Conservation (phyloP, 805 yeast genomes). For the Kuraishia floccosa region DNA sequence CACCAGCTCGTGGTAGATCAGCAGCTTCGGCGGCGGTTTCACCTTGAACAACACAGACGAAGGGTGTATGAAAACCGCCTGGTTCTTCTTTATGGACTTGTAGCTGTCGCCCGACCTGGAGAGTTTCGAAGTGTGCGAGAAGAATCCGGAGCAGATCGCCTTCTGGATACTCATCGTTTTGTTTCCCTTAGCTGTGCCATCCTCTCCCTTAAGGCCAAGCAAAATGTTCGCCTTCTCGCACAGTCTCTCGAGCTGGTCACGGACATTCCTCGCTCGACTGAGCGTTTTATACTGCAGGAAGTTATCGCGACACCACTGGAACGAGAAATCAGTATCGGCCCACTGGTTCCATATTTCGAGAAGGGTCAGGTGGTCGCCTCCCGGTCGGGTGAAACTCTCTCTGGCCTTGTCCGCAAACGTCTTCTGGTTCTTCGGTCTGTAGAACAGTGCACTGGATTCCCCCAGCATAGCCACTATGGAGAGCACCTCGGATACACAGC, state of each 20-base stretch:
- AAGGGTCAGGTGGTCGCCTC: slow-evolving; percentile 75
- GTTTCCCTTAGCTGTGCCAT: slow-evolving; percentile 14
- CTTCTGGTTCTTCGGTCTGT: slow-evolving; percentile 56
- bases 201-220: slow-evolving; percentile 14
- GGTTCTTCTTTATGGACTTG: slow-evolving; percentile 51
- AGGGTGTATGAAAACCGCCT: slow-evolving; percentile 78
- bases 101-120: slow-evolving; percentile 59
- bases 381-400: slow-evolving; percentile 35
- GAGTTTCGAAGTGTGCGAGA: slow-evolving; percentile 52
- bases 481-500: slow-evolving; percentile 58
- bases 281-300: slow-evolving; percentile 69
- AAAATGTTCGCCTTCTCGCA: slow-evolving; percentile 43
- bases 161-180: slow-evolving; percentile 29
- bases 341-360: slow-evolving; percentile 72
- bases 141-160: slow-evolving; percentile 56
- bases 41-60: slow-evolving; percentile 56
- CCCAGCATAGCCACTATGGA: slow-evolving; percentile 78
- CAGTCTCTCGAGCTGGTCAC: slow-evolving; percentile 55
- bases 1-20: slow-evolving; percentile 77
- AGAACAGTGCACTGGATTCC: slow-evolving; percentile 62
- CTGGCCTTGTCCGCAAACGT: slow-evolving; percentile 56
- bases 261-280: slow-evolving; percentile 54
- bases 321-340: slow-evolving; percentile 54
- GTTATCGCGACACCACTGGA: slow-evolving; percentile 79
- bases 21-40: slow-evolving; percentile 63